These are phyloP conservation scores for Sphaerostilbella broomeana DNA, from an alignment of 2,329 filamentous ascomycete genomes.

Conservation along the genomic window DNA sequence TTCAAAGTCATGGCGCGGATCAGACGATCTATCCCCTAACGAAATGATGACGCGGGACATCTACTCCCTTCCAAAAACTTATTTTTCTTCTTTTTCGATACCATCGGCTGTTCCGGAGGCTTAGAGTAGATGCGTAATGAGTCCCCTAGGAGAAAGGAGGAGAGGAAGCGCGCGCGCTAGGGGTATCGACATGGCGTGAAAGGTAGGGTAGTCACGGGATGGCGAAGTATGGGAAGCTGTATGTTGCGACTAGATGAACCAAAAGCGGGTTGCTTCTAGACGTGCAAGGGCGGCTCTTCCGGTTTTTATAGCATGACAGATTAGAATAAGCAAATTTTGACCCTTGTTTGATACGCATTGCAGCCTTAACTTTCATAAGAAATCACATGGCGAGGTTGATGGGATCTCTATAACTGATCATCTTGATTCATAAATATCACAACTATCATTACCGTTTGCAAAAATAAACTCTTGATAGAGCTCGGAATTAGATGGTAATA, in stretches of 20 bases:
- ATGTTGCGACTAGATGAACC: conserved; percentile 1
- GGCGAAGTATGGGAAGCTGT: conserved; percentile 9
- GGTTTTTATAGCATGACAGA: conserved; percentile 16
- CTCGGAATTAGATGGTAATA: too few relatives aligned
- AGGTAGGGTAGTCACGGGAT: conserved; percentile 11
- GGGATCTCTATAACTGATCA: too few relatives aligned
- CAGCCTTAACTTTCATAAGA: too few relatives aligned
- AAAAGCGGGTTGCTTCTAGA: conserved; percentile 1
- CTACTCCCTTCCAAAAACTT: conserved; percentile 5
- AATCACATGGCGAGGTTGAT: too few relatives aligned
- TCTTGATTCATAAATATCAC: background rate
- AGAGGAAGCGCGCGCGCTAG: conserved; percentile 18
- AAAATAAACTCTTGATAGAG: too few relatives aligned
- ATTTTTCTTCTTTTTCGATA: conserved; percentile 30
- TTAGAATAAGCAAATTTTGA: conserved; percentile 19
- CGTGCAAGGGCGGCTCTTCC: conserved; percentile 5
- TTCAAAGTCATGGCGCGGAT: conserved; percentile 6
- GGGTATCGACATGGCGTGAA: conserved; percentile 10
- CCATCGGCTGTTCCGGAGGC: conserved; percentile 26
- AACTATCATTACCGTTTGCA: background rate
- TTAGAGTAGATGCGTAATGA: conserved; percentile 32
- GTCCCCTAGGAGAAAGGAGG: conserved; percentile 16
- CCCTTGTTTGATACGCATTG: too few relatives aligned
- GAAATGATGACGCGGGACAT: conserved; percentile 12
- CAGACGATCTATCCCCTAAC: conserved; percentile 9